Base-by-base conservation (phyloP, 2,329 filamentous ascomycete species). In the Colletotrichum graminicola region DNA sequence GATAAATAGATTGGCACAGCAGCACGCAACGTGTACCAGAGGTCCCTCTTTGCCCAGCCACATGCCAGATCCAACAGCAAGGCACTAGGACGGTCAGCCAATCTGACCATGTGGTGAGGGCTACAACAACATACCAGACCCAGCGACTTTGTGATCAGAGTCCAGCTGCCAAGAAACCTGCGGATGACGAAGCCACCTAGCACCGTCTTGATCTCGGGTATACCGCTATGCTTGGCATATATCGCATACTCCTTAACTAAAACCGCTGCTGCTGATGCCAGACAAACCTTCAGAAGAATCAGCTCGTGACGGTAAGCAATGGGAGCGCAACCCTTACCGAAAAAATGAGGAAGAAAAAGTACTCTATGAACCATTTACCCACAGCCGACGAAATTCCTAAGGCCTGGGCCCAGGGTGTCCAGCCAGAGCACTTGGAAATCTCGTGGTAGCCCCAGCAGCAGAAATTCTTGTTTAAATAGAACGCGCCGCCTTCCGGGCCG, bases 21-120 rank as follows among this genome's bases (percentile, higher is more conserved):
- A 98, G 82, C 96, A 98, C 71, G 95, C 95, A 29, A 98, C 95
- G 81, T 99, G 95, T 7, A 99, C 95, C 47, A 98, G 84, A 0
- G 95, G 95, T 1, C 95, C 95, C 84, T 99, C 95, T 81, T 98
- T 98, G 41, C 95, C 95, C 18, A 98, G 85, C 95, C 96, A 98
- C 86, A 99, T 91, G 62, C 95, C 95, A 7, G 95, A 98, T 75
- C 94, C 93, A 55, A 98, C 95, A 54, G 95, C 93, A 45, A 98
- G 88, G 79, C 94, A 95, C 90, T 97, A 72, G 16, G 3, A n/a
- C 32, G 12, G 68, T 80, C 62, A 80, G 79, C 43, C 23, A 65
- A 76, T 54, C 77, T 71, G 36, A 51, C 6, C 18, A 12, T 47
- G 12, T 29, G 41, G 36, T 29, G 14, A 18, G 12, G 62, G 26